These are phyloP conservation scores for Trichocladium uniseriatum DNA, from an alignment of 495 filamentous ascomycete genomes.

Conservation along the genomic window DNA sequence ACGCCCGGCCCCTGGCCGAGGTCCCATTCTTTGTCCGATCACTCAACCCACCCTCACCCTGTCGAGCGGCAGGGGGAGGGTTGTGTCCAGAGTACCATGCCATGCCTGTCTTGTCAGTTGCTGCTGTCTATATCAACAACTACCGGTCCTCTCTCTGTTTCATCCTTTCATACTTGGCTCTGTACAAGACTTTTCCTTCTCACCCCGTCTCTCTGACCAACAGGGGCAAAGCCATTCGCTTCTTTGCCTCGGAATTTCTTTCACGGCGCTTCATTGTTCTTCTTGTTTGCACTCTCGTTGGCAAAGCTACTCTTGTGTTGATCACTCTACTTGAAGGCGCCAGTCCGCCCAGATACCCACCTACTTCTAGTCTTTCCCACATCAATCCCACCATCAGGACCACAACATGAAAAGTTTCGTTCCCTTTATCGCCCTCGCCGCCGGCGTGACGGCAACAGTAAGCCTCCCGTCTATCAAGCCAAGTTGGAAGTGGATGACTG, in stretches of 20 bases:
- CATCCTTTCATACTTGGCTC: conserved; percentile 21
- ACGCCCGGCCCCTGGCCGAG: not conserved
- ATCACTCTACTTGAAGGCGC: conserved; percentile 12
- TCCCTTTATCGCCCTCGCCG: conserved; percentile 47
- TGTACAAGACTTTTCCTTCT: conserved; percentile 19
- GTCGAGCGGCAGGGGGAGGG: not conserved
- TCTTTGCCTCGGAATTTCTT: conserved; percentile 36
- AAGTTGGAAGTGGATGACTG: conserved; percentile 2
- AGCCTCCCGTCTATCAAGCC: conserved; percentile 7
- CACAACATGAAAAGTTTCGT: conserved; percentile 43
- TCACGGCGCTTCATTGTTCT: conserved; percentile 16
- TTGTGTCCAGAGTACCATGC: not conserved
- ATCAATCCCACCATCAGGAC: conserved; percentile 2
- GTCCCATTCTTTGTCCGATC: conserved; percentile 1
- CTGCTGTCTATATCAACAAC: conserved; percentile 9
- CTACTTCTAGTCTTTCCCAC: conserved; percentile 15
- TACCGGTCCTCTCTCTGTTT: conserved; percentile 7
- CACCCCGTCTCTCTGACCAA: conserved; percentile 27
- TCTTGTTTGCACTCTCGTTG: conserved; percentile 22
- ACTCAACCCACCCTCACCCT: conserved; percentile 2
- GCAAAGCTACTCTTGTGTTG: conserved; percentile 1
- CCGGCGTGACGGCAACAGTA: conserved; percentile 50
- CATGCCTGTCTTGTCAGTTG: not conserved
- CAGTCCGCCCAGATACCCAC: conserved; percentile 11
- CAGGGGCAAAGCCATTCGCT: conserved; percentile 50